Evolutionary conservation across 2,329 filamentous ascomycete genomes (phyloP).

Genomic region (Pestalotiopsis sp.): DNA sequence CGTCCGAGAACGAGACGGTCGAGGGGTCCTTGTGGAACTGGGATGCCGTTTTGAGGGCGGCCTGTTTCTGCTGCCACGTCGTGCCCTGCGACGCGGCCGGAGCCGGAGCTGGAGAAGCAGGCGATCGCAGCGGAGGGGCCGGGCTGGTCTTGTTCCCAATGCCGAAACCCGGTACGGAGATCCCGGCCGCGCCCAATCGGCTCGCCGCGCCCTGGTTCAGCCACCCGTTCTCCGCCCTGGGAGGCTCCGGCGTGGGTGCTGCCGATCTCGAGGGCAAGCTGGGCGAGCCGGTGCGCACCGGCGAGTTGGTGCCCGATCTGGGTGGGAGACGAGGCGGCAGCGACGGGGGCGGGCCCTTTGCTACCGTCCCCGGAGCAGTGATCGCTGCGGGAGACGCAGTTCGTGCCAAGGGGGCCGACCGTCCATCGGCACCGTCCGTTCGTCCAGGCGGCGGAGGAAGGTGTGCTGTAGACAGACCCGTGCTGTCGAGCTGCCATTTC

Average conservation of each 20-base stretch:
- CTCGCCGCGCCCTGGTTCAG: slow-evolving; percentile 61
- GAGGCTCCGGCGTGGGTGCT: slow-evolving; percentile 12
- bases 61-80: slow-evolving; percentile 66
- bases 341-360: slow-evolving; percentile 44
- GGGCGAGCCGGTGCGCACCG: slow-evolving; percentile 35
- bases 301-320: slow-evolving; percentile 52
- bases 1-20: slow-evolving; percentile 62
- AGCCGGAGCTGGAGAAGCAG: slow-evolving; percentile 26
- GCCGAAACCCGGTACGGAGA: slow-evolving; percentile 77
- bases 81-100: slow-evolving; percentile 51
- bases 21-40: slow-evolving; percentile 63
- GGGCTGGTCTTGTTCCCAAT: slow-evolving; percentile 50
- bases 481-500: slow-evolving; percentile 72
- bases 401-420: slow-evolving; percentile 21
- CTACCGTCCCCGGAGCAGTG: slow-evolving; percentile 27
- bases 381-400: slow-evolving; percentile 29
- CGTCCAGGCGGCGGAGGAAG: slow-evolving; percentile 73
- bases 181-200: slow-evolving; percentile 72
- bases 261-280: slow-evolving; percentile 26
- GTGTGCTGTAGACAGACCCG: slow-evolving; percentile 68
- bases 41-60: slow-evolving; percentile 63
- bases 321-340: slow-evolving; percentile 74
- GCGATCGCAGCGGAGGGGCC: slow-evolving; percentile 26
- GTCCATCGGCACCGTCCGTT: slow-evolving; percentile 41
- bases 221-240: slow-evolving; percentile 24